These are phyloP conservation scores for Coemansia nantahalensis DNA, from an alignment of 192 early-diverging fungal genomes.

Conservation along the genomic window DNA sequence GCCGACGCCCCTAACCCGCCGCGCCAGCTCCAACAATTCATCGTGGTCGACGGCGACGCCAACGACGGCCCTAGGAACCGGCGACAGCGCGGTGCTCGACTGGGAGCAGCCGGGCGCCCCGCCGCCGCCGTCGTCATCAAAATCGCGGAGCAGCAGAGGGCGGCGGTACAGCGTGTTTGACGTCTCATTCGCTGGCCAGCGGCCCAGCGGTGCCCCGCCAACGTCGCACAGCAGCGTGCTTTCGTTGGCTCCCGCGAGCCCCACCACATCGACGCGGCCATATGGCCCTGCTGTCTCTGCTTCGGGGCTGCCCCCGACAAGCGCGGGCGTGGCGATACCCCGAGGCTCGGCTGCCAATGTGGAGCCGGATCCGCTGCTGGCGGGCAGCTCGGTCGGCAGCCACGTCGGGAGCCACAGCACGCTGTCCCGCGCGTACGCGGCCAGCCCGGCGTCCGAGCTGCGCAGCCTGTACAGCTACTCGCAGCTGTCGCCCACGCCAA, in stretches of 20 bases:
- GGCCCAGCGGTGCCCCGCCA: background rate
- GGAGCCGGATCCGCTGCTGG: constrained; percentile 1
- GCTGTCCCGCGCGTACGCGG: background rate
- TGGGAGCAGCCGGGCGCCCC: constrained; percentile 13
- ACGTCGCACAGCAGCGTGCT: background rate
- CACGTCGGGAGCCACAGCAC: constrained; percentile 4
- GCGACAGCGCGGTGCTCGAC: background rate
- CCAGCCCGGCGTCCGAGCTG: constrained; percentile 3
- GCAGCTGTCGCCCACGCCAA: constrained; percentile 3
- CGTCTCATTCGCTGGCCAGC: constrained; percentile 26
- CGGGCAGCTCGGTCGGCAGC: background rate
- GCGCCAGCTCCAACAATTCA: constrained; percentile 41
- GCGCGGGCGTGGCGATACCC: background rate
- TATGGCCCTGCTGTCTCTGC: no score
- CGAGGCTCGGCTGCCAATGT: background rate
- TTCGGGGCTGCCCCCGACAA: no score
- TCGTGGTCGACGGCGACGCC: constrained; percentile 40
- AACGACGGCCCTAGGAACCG: constrained; percentile 16
- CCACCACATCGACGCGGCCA: no score
- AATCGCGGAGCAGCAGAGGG: constrained; percentile 16
- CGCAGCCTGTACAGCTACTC: constrained; percentile 1
- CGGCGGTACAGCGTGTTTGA: constrained; percentile 52
- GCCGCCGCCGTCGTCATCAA: constrained; percentile 5
- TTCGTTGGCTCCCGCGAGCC: background rate
- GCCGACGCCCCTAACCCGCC: constrained; percentile 9